Base-by-base conservation (phyloP, 441 rosid species). In the Populus hybrid region DNA sequence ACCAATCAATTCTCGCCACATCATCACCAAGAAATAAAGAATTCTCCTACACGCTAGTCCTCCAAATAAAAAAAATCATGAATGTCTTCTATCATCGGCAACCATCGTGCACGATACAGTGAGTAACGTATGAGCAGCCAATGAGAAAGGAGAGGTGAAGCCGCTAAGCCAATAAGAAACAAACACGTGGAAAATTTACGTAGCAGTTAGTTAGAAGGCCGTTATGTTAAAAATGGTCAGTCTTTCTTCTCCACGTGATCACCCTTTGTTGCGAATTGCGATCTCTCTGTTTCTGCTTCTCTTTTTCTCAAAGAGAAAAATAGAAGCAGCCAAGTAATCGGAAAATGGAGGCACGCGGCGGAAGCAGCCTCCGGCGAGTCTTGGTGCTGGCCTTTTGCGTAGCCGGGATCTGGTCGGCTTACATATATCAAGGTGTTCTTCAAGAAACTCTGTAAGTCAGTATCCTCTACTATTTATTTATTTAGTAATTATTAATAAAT, bases 401-500 rank as follows among this genome's bases (percentile, higher is more conserved):
- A 79, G 88, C 92, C 76, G 98, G 99, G 81, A 94, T 95, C 83
- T 94, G 99, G 98, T 79, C 98, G 69, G 97, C 98, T 18, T 95
- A 95, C 80, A 91, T 95, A 76, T 95, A 95, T 83, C 99, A 94
- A 87, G 99, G 99, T 70, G 76, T 92, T 84, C 97, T 95, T 73
- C 99, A 95, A 69, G 99, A 95, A 75, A 95, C 97, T 46, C 82
- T 95, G 99, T 95, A 84, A 83, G 96, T 69, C 50, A 6, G 68
- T 28, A 30, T 61, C 21, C 16, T 61, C 32, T 11, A 21, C 32
- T 23, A 8, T 28, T 8, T 30, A 67, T 28, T 46, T 59, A 7
- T 9, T 12, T 11, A 11, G n/a, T 26, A 32, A 30, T 50, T 5
- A 50, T 14, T 10, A 18, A 2, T 36, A 69, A 6, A 34, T 14